These are phyloP conservation scores for Nepenthes gracilis DNA, from an alignment of 148 eudicot species.

Conservation along the genomic window DNA sequence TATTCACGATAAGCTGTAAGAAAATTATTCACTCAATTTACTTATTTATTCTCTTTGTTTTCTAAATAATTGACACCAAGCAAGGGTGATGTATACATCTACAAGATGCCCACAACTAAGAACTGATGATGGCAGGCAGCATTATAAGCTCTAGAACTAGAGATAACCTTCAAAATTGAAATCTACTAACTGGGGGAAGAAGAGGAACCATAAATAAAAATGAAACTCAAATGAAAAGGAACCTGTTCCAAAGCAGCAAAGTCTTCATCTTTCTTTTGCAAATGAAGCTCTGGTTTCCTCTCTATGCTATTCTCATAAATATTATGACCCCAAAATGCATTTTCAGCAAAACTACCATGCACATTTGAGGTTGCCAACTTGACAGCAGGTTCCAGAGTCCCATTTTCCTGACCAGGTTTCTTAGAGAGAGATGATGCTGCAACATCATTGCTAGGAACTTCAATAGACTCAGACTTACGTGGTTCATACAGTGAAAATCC, in stretches of 20 bases:
- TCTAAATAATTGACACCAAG: too few relatives aligned
- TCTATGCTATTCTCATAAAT: constrained; percentile 25
- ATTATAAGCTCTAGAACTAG: background rate
- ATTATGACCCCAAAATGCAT: constrained; percentile 18
- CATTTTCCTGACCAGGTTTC: constrained; percentile 7
- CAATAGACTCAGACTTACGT: constrained; percentile 17
- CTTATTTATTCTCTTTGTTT: too few relatives aligned
- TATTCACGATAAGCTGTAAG: too few relatives aligned
- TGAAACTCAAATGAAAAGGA: constrained; percentile 7
- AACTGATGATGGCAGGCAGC: background rate
- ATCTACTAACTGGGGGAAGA: background rate
- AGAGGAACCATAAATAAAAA: background rate
- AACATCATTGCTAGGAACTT: constrained; percentile 20
- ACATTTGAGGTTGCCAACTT: constrained; percentile 10
- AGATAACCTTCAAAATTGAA: background rate
- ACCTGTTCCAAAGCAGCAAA: constrained; percentile 99
- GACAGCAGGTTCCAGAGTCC: constrained; percentile 17
- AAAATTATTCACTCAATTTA: too few relatives aligned
- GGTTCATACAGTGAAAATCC: constrained; percentile 21
- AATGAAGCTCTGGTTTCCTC: constrained; percentile 26
- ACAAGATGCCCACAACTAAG: background rate
- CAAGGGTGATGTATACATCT: too few relatives aligned
- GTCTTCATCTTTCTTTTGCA: constrained; percentile 66
- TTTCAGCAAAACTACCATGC: constrained; percentile 18
- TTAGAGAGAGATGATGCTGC: constrained; percentile 26